Base-by-base conservation (phyloP, 495 filamentous ascomycete genomes). In the Talaromyces stipitatus region DNA sequence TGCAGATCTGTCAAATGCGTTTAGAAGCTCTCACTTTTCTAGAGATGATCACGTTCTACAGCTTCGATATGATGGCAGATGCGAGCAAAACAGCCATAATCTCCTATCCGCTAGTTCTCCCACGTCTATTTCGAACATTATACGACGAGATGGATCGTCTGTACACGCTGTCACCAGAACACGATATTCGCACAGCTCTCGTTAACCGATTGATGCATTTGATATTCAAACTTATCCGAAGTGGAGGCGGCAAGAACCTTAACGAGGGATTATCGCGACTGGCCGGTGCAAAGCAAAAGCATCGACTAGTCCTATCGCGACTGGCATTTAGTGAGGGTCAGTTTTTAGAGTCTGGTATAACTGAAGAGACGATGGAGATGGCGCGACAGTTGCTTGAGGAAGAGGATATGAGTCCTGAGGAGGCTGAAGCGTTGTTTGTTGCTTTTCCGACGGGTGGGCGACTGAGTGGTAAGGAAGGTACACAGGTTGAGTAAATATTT, bases 321-420 rank as follows among this genome's bases (percentile, higher is more conserved):
- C 63, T 90, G 28, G 86, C 87, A 1, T 89, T 90, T 56, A 82
- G 78, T 47, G 84, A 88, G 57, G 79, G 79, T 3, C 60, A 76
- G 5, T 72, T 84, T 45, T 66, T 88, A 12, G 87, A 90, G 65
- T 70, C 70, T 20, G 85, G 84, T 2, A 85, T 90, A 53, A 80
- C 85, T 20, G 82, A 87, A 51, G 84, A 85, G 50, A 82, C 82
- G 11, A 76, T 84, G 18, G 84, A 88, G 54, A 80, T 76, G 67
- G 87, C 87, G 52, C 82, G 85, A 61, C 68, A 72, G 60, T 72
- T 90, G 58, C 64, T 90, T 46, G 85, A 89, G 61, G 76, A 79
- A 53, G 78, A 78, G 61, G 54, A 55, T 29, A 75, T 88, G 23
- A 87, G 80, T 61, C 84, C 85, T 7, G 82, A 90, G 60, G 87